These are phyloP conservation scores for Pseudonectria foliicola DNA, from an alignment of 2,329 filamentous ascomycete species.

Conservation along the genomic window DNA sequence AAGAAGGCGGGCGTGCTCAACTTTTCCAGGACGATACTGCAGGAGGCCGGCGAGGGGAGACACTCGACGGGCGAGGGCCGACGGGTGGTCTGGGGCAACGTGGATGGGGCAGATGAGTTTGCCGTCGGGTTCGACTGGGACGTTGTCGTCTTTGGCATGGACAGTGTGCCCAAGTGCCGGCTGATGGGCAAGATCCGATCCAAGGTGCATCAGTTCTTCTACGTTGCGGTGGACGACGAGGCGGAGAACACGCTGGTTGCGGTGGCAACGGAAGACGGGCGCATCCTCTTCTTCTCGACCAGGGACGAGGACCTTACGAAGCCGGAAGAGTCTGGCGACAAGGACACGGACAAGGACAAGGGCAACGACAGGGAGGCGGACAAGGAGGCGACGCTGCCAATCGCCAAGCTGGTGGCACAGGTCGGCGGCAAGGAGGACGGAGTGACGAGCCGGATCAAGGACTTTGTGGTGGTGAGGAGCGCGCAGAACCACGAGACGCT, in stretches of 20 bases:
- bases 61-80: slow-evolving; percentile 76
- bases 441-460: slow-evolving; percentile 72
- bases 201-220: slow-evolving; percentile 78
- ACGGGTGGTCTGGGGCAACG: slow-evolving; percentile 70
- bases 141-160: slow-evolving; percentile 77
- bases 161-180: slow-evolving; percentile 72
- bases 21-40: slow-evolving; percentile 67
- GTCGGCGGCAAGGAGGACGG: slow-evolving; percentile 67
- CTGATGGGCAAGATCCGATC: slow-evolving; percentile 60
- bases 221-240: slow-evolving; percentile 50
- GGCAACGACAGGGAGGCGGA: no score
- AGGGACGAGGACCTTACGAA: slow-evolving; percentile 39
- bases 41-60: slow-evolving; percentile 68
- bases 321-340: slow-evolving; percentile 26
- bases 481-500: slow-evolving; percentile 32
- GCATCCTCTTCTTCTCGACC: slow-evolving; percentile 77
- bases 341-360: slow-evolving; percentile 8
- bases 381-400: slow-evolving; percentile 33
- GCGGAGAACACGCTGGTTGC: slow-evolving; percentile 49
- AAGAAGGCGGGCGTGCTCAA: slow-evolving; percentile 91
- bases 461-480: slow-evolving; percentile 62
- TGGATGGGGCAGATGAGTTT: slow-evolving; percentile 70
- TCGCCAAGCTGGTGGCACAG: slow-evolving; percentile 64
- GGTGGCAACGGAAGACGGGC: slow-evolving; percentile 84
- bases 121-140: slow-evolving; percentile 85